Conservation (phyloP, 257 asterid genomes). For the Ajuga chamaepitys region DNA sequence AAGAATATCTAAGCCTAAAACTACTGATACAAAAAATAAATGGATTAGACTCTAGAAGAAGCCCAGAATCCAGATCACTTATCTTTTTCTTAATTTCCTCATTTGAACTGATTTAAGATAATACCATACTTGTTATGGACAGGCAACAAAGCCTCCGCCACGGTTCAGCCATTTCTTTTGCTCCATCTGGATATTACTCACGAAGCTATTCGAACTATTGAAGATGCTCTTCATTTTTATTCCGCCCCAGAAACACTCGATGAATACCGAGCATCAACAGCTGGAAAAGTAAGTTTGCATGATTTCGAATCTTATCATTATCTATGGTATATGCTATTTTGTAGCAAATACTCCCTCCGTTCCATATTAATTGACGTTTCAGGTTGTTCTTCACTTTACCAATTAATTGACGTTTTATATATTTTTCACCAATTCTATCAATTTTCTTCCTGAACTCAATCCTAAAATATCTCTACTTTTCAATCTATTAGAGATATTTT, state of each 20-base stretch:
- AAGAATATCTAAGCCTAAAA: too few relatives aligned
- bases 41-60: too few relatives aligned
- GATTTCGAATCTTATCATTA: background rate
- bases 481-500: too few relatives aligned
- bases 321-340: background rate
- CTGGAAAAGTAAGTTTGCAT: conserved; percentile 48
- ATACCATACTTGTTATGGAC: conserved; percentile 19
- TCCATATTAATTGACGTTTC: too few relatives aligned
- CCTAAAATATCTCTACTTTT: too few relatives aligned
- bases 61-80: too few relatives aligned
- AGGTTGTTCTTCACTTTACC: too few relatives aligned
- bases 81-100: too few relatives aligned
- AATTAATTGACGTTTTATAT: too few relatives aligned
- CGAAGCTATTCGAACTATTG: conserved; percentile 57
- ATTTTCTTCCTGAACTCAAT: too few relatives aligned
- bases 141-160: conserved; percentile 83
- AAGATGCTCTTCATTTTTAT: conserved; percentile 69
- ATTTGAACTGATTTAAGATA: conserved; percentile 6
- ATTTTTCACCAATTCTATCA: too few relatives aligned
- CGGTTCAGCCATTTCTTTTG: conserved; percentile 72
- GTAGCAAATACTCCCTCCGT: background rate
- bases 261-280: conserved; percentile 63
- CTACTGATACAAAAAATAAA: too few relatives aligned
- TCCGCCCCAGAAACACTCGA: conserved; percentile 83
- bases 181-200: conserved; percentile 88